Base-by-base conservation (phyloP, 164 flowering plant species). In the Magnolia sinica region DNA sequence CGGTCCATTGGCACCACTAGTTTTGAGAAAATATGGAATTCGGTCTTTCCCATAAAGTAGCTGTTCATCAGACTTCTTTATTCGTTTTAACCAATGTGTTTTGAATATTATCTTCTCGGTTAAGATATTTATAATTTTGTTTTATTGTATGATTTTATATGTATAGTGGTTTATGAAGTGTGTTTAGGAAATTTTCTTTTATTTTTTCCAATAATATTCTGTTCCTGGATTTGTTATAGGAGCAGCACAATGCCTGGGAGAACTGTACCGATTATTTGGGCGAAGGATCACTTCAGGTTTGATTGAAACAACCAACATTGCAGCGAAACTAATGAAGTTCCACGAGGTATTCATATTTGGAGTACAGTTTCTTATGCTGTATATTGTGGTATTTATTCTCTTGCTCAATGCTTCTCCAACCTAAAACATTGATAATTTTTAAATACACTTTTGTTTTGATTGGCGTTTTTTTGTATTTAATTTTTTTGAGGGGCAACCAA, bases 161-260 rank as follows among this genome's bases (percentile, higher is more conserved):
- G 50, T 23, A 55, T 49, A 71, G 71, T 58, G 27, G 66, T 22
- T 76, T 63, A 24, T 73, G 49, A 23, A n/a, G 24, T 70, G 72
- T 66, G 45, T 68, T 68, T 58, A 27, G 27, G 50, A 20, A 37
- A 18, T 79, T 76, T 51, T 50, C 45, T 58, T 37, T 23, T 61
- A 16, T 51, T 59, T 50, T 31, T 11, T 55, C 18, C 18, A 11
- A 55, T 55, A 55, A 14, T 55, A 0, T 74, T 74, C 51, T 59
- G 20, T 52, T 55, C 11, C 70, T n/a, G 51, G 59, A 50, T 50
- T 51, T 8, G 69, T 64, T 80, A 63, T 72, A 94, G 99, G 99
- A 82, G 97, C 92, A 72, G 91, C 96, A 51, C 94, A 90, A 84
- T 94, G 97, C 86, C 79, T 96, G 88, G 98, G 99, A 74, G 96